Evolutionary conservation across 75 land plant genomes (phyloP), one percentile per base, ranked within the genome.

Genomic region (Sequoia sempervirens): DNA sequence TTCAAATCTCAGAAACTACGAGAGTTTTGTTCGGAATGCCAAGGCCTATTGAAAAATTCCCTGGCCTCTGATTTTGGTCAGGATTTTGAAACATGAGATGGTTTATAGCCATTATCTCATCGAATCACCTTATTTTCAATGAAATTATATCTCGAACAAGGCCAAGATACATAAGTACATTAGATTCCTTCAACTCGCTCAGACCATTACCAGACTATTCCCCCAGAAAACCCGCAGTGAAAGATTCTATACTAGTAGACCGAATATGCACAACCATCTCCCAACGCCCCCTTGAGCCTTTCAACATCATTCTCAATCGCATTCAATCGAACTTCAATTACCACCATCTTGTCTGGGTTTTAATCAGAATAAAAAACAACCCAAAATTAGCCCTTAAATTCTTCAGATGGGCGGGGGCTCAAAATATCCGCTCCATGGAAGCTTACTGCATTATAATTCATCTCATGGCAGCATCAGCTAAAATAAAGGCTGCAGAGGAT

Each of bases 121-220:
- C 6, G 8, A 61, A 26, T 61, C 28, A 26, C 26, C 1, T 5
- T 58, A 17, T 58, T 18, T 58, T 20, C 66, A 61, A 61, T 23
- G 26, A 5, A 61, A 28, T 5, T 4, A 26, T 23, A 61, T 61
- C n/a, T 61, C 66, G 8, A 40, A 75, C 9, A 8, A 40, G 41
- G 26, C 78, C 43, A 40, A 75, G 10, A 38, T 75, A 40, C 78
- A 75, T 17, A 8, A 20, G 11, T 9, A 23, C 9, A 38, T 18
- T 40, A 18, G 45, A 9, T 45, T 12, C 80, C 82, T 80, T 80
- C 58, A 18, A 47, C 30, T 36, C 83, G 10, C 56, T 82, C 46
- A 87, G 95, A 26, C 90, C 91, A 46, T 93, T 91, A 85, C 95
- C 93, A 17, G 89, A 88, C 64, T 93, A 88, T 84, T 90, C 90